A percentile compares a stretch with the other conserved stretches of the same genome.
These are phyloP conservation scores for Apiospora rasikravindrae DNA, from an alignment of 2,329 filamentous ascomycete genomes.

Conservation along the genomic window DNA sequence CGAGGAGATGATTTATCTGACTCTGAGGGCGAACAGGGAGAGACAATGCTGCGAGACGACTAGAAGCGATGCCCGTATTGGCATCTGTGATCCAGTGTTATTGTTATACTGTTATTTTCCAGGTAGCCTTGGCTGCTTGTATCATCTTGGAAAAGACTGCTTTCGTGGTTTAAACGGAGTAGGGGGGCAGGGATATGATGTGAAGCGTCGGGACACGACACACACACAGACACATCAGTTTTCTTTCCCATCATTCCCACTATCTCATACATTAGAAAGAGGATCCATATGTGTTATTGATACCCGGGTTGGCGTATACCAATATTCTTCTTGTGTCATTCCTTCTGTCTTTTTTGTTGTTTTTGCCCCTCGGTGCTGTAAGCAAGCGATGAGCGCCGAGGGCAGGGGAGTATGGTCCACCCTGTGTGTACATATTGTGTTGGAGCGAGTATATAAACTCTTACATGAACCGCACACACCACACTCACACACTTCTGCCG, in stretches of 20 bases:
- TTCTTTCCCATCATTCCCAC: neutral
- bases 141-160: neutral
- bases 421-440: constrained; percentile 5
- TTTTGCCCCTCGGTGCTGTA: neutral
- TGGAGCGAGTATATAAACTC: neutral
- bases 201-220: neutral
- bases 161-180: neutral
- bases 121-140: neutral
- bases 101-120: neutral
- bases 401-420: neutral
- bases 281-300: constrained; percentile 6
- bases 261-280: constrained; percentile 1
- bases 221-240: neutral
- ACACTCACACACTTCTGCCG: neutral
- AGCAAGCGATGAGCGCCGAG: constrained; percentile 5
- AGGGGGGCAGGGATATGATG: neutral
- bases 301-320: constrained; percentile 13
- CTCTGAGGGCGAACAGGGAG: neutral
- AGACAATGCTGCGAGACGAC: neutral
- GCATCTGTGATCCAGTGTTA: neutral
- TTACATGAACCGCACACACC: neutral
- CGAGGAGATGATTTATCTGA: constrained; percentile 15
- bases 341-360: neutral
- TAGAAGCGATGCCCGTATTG: neutral
- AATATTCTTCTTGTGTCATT: neutral